Evolutionary conservation across 495 filamentous ascomycete species (phyloP).

Genomic region (Lindgomyces ingoldianus): DNA sequence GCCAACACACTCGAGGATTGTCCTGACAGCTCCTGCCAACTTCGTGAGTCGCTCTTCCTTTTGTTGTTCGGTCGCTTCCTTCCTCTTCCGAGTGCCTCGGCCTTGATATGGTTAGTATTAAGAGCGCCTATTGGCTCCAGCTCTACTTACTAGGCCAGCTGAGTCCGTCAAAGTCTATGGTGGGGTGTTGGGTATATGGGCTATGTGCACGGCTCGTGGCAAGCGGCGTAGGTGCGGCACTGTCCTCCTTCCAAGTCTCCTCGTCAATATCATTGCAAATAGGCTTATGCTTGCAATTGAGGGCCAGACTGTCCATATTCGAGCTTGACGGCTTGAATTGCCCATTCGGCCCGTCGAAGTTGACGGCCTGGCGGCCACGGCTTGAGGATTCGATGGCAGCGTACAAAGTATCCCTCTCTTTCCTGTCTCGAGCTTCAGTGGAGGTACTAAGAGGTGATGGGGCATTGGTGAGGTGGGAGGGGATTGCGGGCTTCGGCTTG

Average conservation of each 20-base stretch:
- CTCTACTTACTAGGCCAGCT: slow-evolving; percentile 65
- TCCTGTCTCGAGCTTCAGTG: slow-evolving; percentile 34
- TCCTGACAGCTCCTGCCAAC: slow-evolving; percentile 81
- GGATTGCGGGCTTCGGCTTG: slow-evolving; percentile 35
- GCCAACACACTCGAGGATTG: slow-evolving; percentile 92
- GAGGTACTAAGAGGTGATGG: slow-evolving; percentile 26
- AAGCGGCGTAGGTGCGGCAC: slow-evolving; percentile 52
- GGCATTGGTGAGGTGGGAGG: slow-evolving; percentile 34
- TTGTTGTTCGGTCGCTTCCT: slow-evolving; percentile 77
- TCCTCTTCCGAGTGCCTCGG: slow-evolving; percentile 73
- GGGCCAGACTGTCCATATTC: not conserved
- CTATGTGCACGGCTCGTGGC: slow-evolving; percentile 56
- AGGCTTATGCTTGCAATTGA: slow-evolving; percentile 12
- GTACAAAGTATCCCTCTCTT: slow-evolving; percentile 35
- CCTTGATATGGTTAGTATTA: slow-evolving; percentile 50
- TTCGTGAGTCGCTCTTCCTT: slow-evolving; percentile 69
- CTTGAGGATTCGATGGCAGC: slow-evolving; percentile 35
- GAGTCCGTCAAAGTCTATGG: slow-evolving; percentile 74
- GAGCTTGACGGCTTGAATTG: slow-evolving; percentile 17
- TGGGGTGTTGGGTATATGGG: slow-evolving; percentile 65
- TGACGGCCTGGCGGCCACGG: slow-evolving; percentile 28
- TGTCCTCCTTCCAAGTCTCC: slow-evolving; percentile 70
- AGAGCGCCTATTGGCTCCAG: not conserved
- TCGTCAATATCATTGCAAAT: slow-evolving; percentile 30
- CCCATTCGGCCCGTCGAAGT: slow-evolving; percentile 30